These are phyloP conservation scores for Carex arenaria DNA, from an alignment of 202 grass and related monocot species.

Conservation along the genomic window DNA sequence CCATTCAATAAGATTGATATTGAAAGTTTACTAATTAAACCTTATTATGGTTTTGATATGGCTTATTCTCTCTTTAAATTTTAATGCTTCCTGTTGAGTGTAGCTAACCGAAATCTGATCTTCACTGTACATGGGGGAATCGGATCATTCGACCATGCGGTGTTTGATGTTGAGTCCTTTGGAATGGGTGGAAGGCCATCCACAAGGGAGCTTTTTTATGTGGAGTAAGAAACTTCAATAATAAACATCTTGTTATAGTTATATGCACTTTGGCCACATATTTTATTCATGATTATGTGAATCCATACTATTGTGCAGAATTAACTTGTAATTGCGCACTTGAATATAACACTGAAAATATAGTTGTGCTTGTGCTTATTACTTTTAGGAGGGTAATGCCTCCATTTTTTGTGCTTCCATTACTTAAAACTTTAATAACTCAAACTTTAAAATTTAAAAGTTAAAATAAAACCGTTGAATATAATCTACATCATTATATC, in stretches of 20 bases:
- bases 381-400: no score
- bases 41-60: neutral
- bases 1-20: no score
- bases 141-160: constrained; percentile 15
- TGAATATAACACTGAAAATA: neutral
- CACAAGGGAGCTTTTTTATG: constrained; percentile 12
- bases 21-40: no score
- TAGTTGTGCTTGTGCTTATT: neutral
- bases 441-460: no score
- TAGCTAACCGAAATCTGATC: neutral
- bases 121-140: constrained; percentile 20
- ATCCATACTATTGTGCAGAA: no score
- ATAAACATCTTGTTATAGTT: neutral
- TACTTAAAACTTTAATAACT: no score
- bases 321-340: no score
- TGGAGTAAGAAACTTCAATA: constrained; percentile 15
- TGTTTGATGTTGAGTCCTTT: constrained; percentile 18
- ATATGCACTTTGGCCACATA: no score
- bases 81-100: neutral
- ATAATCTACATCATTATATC: no score
- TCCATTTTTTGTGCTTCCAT: no score
- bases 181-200: neutral
- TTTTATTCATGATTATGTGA: no score
- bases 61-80: neutral
- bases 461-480: no score